These are phyloP conservation scores for Acanthamoeba healyi DNA, from an alignment of 208 protist genomes.

Conservation along the genomic window DNA sequence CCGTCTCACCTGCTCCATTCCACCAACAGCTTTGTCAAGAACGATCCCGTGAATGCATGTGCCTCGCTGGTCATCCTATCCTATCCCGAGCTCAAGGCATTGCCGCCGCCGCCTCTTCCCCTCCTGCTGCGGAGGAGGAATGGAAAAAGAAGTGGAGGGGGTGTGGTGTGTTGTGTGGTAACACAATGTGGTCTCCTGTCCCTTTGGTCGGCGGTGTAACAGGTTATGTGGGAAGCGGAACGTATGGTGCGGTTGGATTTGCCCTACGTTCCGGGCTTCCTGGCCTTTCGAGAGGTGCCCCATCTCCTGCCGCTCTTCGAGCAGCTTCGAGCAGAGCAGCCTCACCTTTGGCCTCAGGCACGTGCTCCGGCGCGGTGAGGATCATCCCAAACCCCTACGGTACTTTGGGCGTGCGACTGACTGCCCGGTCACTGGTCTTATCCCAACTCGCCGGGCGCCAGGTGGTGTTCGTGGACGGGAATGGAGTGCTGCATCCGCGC, in stretches of 20 bases:
- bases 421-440: background rate
- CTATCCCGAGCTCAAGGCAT: conserved; percentile 86
- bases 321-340: conserved; percentile 67
- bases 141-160: no score
- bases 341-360: conserved; percentile 83
- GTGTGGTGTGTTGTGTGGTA: no score
- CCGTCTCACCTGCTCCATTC: background rate
- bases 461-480: conserved; percentile 96
- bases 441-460: conserved; percentile 76
- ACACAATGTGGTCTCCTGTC: background rate
- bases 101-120: no score
- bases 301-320: conserved; percentile 82
- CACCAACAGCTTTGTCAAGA: conserved; percentile 86
- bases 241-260: conserved; percentile 84
- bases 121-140: no score
- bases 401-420: background rate
- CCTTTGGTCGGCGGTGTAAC: background rate
- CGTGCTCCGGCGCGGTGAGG: no score
- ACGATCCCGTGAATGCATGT: conserved; percentile 84
- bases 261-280: conserved; percentile 96
- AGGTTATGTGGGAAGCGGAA: conserved; percentile 86
- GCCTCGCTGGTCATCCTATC: conserved; percentile 88
- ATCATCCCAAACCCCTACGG: no score
- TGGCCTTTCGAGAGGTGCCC: conserved; percentile 96
- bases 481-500: conserved; percentile 95